Evolutionary conservation across 305 asterid species (phyloP).

Genomic region (Solanum hybrid): DNA sequence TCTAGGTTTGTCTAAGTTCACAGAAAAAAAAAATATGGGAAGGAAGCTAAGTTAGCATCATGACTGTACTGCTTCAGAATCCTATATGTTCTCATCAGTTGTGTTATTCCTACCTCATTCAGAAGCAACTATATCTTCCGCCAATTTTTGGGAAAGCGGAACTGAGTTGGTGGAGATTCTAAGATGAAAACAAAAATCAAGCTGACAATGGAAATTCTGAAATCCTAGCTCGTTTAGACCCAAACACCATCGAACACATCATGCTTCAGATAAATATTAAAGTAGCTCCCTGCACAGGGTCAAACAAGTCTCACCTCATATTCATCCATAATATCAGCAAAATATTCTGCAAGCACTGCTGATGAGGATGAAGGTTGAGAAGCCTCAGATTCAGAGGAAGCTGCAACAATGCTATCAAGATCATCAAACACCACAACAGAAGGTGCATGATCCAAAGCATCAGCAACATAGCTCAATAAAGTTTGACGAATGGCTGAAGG

Average conservation of each 20-base stretch:
- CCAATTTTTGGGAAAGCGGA: neutral
- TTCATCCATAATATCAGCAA: slow-evolving; percentile 84
- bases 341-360: slow-evolving; percentile 52
- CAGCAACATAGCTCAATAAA: slow-evolving; percentile 56
- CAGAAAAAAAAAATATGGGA: neutral
- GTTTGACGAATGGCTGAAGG: slow-evolving; percentile 60
- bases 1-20: neutral
- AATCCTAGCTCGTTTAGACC: neutral
- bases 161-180: neutral
- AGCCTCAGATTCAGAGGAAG: slow-evolving; percentile 70
- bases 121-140: neutral
- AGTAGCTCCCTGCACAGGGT: neutral
- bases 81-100: neutral
- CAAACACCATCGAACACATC: neutral
- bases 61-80: neutral
- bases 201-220: neutral
- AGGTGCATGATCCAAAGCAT: slow-evolving; percentile 89
- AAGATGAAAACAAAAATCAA: neutral
- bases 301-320: slow-evolving; percentile 44
- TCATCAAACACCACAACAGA: slow-evolving; percentile 86
- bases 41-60: neutral
- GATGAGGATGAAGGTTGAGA: slow-evolving; percentile 70
- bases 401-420: slow-evolving; percentile 75
- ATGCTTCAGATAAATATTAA: slow-evolving; percentile 7
- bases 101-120: neutral